Base-by-base conservation (phyloP, 2,329 filamentous ascomycete species). In the Colletotrichum eleusines region DNA sequence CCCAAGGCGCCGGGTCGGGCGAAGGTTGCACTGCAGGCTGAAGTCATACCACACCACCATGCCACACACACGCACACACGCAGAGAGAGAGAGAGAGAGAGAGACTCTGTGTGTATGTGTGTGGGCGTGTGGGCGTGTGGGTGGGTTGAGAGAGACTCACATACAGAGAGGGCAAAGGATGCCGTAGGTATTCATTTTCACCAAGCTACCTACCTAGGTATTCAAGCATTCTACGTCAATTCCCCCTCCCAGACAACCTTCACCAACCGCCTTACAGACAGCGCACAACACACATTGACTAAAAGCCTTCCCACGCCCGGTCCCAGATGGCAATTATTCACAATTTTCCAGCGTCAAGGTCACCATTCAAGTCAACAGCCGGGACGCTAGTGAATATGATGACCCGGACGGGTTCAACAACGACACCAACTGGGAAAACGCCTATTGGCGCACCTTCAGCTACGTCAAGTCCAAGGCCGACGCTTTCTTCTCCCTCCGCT, bases 291-390 rank as follows among this genome's bases (percentile, higher is more conserved):
- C 26, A 53, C 20, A 26, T 9, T 50, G 16, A 23, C 23, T 28
- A 11, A n/a, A n/a, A n/a, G n/a, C 35, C 16, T n/a, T 38, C 44
- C 42, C 12, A 50, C 31, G n/a, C 28, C 20, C 9, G 53, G 54
- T 57, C 48, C 35, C 64, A 38, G 23, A 78, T 78, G 77, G 76
- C 75, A 2, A 61, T 78, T 23, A 66, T 77, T 26, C 23, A 69
- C 16, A 71, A 69, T 7, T n/a, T 78, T 1, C 72, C 0, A 76
- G 74, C 3, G 12, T 78, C 3, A 73, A 75, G 20, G 71, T 77
- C 23, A 74, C 73, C 1, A 50, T 78, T 33, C 71, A 59, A n/a
- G 73, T 76, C 18, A 63, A 75, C 28, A 73, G 72, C 9, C n/a
- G 66, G 11, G 60, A 61, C 1, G 72, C 75, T 2, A 46, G 54